These are phyloP conservation scores for Saccharomyces hybrid DNA, from an alignment of 1,139 yeast species.

Conservation along the genomic window DNA sequence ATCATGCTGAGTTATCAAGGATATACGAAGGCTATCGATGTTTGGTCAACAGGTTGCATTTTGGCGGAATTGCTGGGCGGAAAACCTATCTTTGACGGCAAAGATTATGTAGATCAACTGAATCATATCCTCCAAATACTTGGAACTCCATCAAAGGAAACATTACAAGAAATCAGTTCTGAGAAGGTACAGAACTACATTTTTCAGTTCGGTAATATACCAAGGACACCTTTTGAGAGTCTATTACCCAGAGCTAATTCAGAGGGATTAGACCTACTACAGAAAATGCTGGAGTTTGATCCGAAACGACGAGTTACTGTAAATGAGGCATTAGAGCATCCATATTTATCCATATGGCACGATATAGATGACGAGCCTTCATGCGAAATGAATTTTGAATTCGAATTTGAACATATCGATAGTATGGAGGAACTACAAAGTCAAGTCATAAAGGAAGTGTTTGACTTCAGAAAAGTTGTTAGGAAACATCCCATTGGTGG, in stretches of 20 bases:
- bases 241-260: conserved; percentile 82
- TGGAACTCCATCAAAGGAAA: conserved; percentile 85
- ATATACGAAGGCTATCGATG: conserved; percentile 88
- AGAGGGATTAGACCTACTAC: conserved; percentile 72
- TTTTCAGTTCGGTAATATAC: conserved; percentile 72
- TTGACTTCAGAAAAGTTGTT: not conserved
- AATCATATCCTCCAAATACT: conserved; percentile 75
- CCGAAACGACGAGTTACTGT: conserved; percentile 81
- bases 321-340: conserved; percentile 79
- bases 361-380: conserved; percentile 91
- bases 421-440: conserved; percentile 46
- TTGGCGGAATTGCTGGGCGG: conserved; percentile 89
- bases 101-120: conserved; percentile 89
- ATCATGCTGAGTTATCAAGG: conserved; percentile 43
- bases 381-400: conserved; percentile 77
- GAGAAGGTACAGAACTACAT: conserved; percentile 87
- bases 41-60: conserved; percentile 96
- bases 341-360: conserved; percentile 86
- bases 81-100: conserved; percentile 83
- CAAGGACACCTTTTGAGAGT: conserved; percentile 61
- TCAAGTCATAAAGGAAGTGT: not conserved
- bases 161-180: conserved; percentile 76
- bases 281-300: conserved; percentile 74
- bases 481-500: not conserved
- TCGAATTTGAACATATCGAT: conserved; percentile 77